Evolutionary conservation across 495 filamentous ascomycete genomes (phyloP), one percentile per base, ranked within the genome.

Genomic region (Xylaria intraflava): DNA sequence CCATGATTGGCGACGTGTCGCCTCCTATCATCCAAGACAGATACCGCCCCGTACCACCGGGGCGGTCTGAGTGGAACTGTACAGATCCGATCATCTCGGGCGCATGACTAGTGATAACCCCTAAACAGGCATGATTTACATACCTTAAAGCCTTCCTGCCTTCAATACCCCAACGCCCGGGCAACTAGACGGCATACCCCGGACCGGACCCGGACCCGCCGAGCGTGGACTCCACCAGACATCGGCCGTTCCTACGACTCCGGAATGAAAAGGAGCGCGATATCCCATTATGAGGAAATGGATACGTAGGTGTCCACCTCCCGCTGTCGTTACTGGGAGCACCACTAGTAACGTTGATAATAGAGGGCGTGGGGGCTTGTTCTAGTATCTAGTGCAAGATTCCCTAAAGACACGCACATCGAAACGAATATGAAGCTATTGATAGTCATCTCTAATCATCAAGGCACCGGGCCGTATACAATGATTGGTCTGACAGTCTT

Each of bases 241-340:
- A 55, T 9, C 38, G 61, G 8, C 58, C 54, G n/a, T 66, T 61
- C 63, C 33, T 66, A 61, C 40, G 63, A 66, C 47, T 57, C 63
- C 1, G 63, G 42, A 59, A 59, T 36, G 49, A 61, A 17, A 50
- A 63, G 12, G 63, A 65, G 53, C 57, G 61, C 23, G 44, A 53
- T 6, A 63, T 63, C 43, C 41, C 47, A 58, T 55, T 41, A 64
- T 2, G 48, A 29, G n/a, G 58, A 64, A n/a, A 59, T 66, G 58
- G 63, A 66, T 33, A 56, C 55, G 26, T 66, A 53, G 63, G 20
- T 55, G 59, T 33, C 63, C 63, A 12, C 58, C 61, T 12, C 63
- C 61, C 3, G 59, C 64, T 35, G 64, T 61, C 8, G 47, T 51
- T n/a, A n/a, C n/a, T n/a, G n/a, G n/a, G n/a, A n/a, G n/a, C n/a